Percentiles rank a stretch among this genome's conserved stretches.
phyloP scores from a whole-genome alignment of 495 filamentous ascomycete species.

The Pseudevernia furfuracea region DNA sequence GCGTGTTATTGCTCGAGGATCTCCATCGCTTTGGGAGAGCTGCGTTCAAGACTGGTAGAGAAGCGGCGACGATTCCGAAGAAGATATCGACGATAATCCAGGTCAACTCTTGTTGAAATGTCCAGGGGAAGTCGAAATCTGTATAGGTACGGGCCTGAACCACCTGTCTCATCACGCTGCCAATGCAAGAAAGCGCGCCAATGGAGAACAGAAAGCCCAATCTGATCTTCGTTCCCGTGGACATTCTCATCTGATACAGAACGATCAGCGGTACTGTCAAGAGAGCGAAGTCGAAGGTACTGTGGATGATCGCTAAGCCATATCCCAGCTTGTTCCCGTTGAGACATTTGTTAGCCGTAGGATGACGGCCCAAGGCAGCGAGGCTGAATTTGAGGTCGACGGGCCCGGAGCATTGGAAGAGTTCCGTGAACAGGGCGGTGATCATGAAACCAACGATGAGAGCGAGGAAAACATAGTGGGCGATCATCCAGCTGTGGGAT shows the following conservation, averaged over 20 bases:
- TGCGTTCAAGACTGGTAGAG: conserved; percentile 21
- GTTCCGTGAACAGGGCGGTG: conserved; percentile 16
- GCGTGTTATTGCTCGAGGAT: not conserved
- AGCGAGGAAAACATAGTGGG: conserved; percentile 23
- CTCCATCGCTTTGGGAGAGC: conserved; percentile 12
- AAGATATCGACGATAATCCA: conserved; percentile 24
- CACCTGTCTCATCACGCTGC: conserved; percentile 17
- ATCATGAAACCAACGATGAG: conserved; percentile 21
- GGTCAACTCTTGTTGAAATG: not conserved
- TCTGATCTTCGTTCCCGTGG: conserved; percentile 16
- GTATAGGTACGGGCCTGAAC: not conserved
- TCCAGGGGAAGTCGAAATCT: not conserved
- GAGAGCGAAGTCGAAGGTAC: conserved; percentile 24
- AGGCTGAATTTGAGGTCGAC: conserved; percentile 10
- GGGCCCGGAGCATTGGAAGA: conserved; percentile 21
- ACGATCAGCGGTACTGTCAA: conserved; percentile 25
- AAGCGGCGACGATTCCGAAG: conserved; percentile 22
- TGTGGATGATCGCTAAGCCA: conserved; percentile 22
- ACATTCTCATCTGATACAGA: conserved; percentile 23
- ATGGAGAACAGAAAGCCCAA: conserved; percentile 23
- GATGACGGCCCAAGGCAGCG: conserved; percentile 3
- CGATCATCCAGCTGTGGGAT: conserved; percentile 22
- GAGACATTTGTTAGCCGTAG: conserved; percentile 11
- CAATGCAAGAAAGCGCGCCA: conserved; percentile 22
- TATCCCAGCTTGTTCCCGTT: conserved; percentile 3